Base-by-base conservation (phyloP, 2,329 filamentous ascomycete species). In the Phyllosticta citriasiana region DNA sequence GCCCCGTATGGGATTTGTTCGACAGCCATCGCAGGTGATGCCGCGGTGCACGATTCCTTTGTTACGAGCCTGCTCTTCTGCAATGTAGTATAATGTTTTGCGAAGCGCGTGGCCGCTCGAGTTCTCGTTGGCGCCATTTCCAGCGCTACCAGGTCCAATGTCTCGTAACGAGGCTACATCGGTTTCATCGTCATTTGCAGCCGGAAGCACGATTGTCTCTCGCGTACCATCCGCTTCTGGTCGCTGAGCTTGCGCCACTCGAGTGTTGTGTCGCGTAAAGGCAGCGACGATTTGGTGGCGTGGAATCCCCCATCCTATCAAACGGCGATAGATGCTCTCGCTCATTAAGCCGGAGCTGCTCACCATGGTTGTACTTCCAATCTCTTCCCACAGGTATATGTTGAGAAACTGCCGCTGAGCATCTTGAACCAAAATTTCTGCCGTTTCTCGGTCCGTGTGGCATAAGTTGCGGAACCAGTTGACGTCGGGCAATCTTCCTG, bases 41-140 rank as follows among this genome's bases (percentile, higher is more conserved):
- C 94, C 93, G 12, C 93, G 84, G 72, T 99, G 94, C 24, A 97
- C 88, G 69, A 94, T 96, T 22, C 91, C 89, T 71, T 94, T 93
- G 57, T 89, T 83, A 61, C 87, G 84, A 1, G 92, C 91, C 71
- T 96, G 92, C 66, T 97, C 91, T 73, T 97, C 92, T 0, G 92
- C 95, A 55, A 97, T 95, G 62, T 92, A 85, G 71, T 96, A 97
- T 0, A 97, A 80, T 2, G 97, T 79, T 64, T 86, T 89, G 54
- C 95, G 87, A 56, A 96, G 85, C 63, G 91, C 92, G 69, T 94
- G 89, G 6, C 89, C 89, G 63, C 81, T 78, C 8, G 73, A 61
- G 73, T 55, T 63, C 63, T 77, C 77, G 40, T 70, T 68, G 5
- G 70, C 68, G 3, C 73, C 73, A 64, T 77, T 74, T 0, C 22